Evolutionary conservation across 2,329 filamentous ascomycete species (phyloP).

Genomic region (Diplodia corticola): DNA sequence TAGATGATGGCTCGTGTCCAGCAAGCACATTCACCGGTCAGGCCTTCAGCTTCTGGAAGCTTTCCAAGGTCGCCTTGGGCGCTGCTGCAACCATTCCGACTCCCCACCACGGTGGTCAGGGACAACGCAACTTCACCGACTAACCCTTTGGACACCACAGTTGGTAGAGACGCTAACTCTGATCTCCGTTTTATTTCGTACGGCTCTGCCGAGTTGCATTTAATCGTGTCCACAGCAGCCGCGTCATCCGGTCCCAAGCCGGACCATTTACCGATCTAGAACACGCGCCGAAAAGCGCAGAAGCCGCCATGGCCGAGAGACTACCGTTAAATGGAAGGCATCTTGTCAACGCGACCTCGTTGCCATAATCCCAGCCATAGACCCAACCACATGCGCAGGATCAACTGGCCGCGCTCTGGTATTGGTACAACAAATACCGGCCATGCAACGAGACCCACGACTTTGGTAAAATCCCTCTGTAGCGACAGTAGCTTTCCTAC

Average conservation of each 20-base stretch:
- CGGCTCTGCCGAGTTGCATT: background rate
- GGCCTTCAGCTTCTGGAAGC: background rate
- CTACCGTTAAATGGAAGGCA: background rate
- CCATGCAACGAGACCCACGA: background rate
- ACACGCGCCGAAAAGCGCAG: background rate
- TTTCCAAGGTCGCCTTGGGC: background rate
- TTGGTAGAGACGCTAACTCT: background rate
- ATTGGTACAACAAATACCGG: too few relatives aligned
- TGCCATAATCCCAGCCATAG: background rate
- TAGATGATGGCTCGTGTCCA: background rate
- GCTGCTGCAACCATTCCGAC: background rate
- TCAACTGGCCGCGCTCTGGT: too few relatives aligned
- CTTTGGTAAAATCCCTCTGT: background rate
- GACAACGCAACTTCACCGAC: background rate
- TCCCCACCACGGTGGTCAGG: background rate
- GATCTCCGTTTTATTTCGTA: background rate
- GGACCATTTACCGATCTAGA: background rate
- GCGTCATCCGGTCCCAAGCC: slow-evolving; percentile 7
- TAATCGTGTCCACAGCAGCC: background rate
- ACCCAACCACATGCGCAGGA: too few relatives aligned
- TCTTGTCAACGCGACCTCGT: background rate
- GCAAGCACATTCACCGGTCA: background rate
- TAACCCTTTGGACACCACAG: background rate
- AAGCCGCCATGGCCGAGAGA: background rate
- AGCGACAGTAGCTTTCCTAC: background rate